Evolutionary conservation across 257 asterid species (phyloP), one percentile per base, ranked within the genome.

Genomic region (Scutellaria barbata): DNA sequence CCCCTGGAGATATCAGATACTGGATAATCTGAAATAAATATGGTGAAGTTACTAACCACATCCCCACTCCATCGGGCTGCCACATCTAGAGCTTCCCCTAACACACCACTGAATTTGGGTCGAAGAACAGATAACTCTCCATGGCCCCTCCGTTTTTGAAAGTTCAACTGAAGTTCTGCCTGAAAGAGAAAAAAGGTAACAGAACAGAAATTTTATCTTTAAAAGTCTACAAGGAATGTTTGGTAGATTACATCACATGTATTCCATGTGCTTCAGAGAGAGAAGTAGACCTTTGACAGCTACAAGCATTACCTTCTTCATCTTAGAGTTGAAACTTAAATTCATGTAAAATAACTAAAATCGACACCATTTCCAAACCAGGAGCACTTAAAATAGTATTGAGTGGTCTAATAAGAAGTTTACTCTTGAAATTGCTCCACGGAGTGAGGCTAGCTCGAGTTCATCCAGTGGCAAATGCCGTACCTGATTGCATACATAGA

Each of bases 11-110:
- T 62, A 52, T 48, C 45, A 66, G 43, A 67, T 37, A 63, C 57
- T 51, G 66, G 68, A 14, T 52, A 57, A 72, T 66, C 53, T 18
- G 70, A 67, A 72, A 67, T 53, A 67, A 41, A 55, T 60, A 46
- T 16, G 46, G 66, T 33, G 51, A 74, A 54, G 75, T 77, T 71
- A 61, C 98, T 82, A 58, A 95, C 99, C 82, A 95, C 99, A 80
- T 95, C 99, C 69, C 99, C 99, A 70, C 96, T 95, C 99, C 99
- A 95, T 84, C 96, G 84, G 76, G 92, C 99, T 79, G 98, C 96
- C 77, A 95, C 96, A 86, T 95, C 99, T 52, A 95, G 81, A 83
- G 98, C 98, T 81, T 95, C 99, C 57, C 99, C 99, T 85, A 95
- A 75, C 60, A 90, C 90, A 78, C 99, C 99, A 70, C 99, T 95